Conservation (phyloP, 768 basidiomycete genomes). For the Tremella fuciformis region DNA sequence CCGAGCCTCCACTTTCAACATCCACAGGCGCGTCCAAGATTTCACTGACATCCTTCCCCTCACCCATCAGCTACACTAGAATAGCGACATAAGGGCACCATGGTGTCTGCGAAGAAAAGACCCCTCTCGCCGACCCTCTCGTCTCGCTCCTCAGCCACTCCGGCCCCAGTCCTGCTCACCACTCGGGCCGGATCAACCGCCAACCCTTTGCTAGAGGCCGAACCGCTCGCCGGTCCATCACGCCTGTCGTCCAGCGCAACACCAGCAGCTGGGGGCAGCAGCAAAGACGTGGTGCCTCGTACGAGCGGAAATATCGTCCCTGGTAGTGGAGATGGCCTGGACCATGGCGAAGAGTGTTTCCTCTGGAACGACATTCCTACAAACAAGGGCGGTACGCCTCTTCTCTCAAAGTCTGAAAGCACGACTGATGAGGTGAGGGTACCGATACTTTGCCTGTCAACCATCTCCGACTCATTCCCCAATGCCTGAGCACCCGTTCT, state of each 20-base stretch:
- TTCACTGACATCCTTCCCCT: conserved; percentile 19
- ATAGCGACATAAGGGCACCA: too few relatives aligned
- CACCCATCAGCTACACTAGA: background rate
- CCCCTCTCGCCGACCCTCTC: too few relatives aligned
- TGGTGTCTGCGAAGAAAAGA: too few relatives aligned
- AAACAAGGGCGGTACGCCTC: conserved; percentile 39
- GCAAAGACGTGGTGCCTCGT: background rate
- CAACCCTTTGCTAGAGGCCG: background rate
- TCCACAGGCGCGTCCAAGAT: too few relatives aligned
- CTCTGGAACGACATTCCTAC: conserved; percentile 47
- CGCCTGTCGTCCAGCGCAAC: conserved; percentile 12
- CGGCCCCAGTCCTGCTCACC: background rate
- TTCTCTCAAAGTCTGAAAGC: background rate
- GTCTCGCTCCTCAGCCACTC: background rate
- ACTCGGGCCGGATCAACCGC: background rate
- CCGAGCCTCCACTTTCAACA: too few relatives aligned
- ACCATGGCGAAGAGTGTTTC: conserved; percentile 46
- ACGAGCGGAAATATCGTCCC: conserved; percentile 23
- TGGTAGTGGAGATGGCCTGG: conserved; percentile 37
- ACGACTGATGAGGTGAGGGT: conserved; percentile 26
- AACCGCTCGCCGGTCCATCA: conserved; percentile 7
- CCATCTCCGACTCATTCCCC: conserved; percentile 42
- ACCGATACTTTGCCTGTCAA: conserved; percentile 43
- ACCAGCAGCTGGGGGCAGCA: conserved; percentile 8
- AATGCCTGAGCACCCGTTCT: conserved; percentile 36